phyloP scores from a whole-genome alignment of 169 alveolate genomes.

The Plasmodium inui region DNA sequence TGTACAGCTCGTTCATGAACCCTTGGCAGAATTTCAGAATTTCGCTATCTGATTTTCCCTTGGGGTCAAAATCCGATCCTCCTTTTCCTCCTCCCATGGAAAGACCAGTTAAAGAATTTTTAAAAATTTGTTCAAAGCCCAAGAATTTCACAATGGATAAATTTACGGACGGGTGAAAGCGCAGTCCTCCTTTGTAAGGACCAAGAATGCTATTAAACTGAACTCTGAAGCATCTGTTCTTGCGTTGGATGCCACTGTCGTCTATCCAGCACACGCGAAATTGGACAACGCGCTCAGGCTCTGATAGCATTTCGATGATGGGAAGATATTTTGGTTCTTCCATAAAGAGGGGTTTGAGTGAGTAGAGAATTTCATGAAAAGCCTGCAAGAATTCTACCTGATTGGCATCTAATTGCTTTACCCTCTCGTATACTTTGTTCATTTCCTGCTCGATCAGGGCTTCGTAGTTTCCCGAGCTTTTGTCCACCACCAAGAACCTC shows the following conservation, averaged over 20 bases:
- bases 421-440: constrained; percentile 60
- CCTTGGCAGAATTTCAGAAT: constrained; percentile 87
- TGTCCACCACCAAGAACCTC: constrained; percentile 29
- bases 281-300: constrained; percentile 85
- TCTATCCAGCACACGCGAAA: constrained; percentile 87
- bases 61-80: constrained; percentile 92
- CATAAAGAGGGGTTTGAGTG: constrained; percentile 78
- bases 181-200: constrained; percentile 91
- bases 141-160: constrained; percentile 87
- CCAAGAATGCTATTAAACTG: constrained; percentile 88
- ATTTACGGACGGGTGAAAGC: constrained; percentile 89
- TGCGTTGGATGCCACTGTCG: constrained; percentile 84
- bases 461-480: constrained; percentile 34
- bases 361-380: constrained; percentile 78
- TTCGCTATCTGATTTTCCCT: constrained; percentile 88
- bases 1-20: constrained; percentile 84
- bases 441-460: constrained; percentile 57
- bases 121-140: constrained; percentile 91
- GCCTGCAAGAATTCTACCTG: constrained; percentile 81
- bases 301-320: constrained; percentile 80
- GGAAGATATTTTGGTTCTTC: constrained; percentile 82
- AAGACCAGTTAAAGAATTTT: constrained; percentile 87
- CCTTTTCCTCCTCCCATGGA: constrained; percentile 92
- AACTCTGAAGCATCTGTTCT: constrained; percentile 88
- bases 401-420: constrained; percentile 68